Percentiles rank a stretch among this genome's conserved stretches.
Conservation (phyloP, 768 basidiomycete species). For the Tephrocybe sp. region DNA sequence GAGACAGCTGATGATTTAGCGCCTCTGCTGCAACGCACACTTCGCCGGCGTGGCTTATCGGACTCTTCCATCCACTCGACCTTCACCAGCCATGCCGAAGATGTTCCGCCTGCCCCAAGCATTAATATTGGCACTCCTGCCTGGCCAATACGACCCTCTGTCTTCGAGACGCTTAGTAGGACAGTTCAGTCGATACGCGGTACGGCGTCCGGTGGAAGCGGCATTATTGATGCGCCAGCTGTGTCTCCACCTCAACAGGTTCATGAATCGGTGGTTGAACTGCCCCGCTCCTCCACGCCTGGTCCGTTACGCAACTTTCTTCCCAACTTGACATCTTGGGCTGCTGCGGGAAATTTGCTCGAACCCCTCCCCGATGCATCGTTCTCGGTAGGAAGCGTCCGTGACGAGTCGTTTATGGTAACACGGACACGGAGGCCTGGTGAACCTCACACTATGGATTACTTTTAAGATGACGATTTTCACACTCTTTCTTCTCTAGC, state of each 20-base stretch:
- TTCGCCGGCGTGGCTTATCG: conserved; percentile 79
- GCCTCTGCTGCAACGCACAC: conserved; percentile 63
- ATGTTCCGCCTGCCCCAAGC: conserved; percentile 15
- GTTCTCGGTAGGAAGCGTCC: conserved; percentile 32
- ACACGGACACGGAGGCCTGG: conserved; percentile 21
- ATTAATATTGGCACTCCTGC: not conserved
- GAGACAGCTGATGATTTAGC: conserved; percentile 41
- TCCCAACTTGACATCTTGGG: conserved; percentile 29
- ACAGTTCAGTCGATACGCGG: conserved; percentile 51
- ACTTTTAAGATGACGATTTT: conserved; percentile 19
- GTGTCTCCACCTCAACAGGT: conserved; percentile 18
- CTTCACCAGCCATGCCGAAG: conserved; percentile 59
- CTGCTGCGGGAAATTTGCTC: conserved; percentile 24
- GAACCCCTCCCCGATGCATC: conserved; percentile 26
- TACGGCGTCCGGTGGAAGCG: conserved; percentile 17
- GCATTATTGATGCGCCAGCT: conserved; percentile 8
- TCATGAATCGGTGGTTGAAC: conserved; percentile 10
- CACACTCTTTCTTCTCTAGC: not conserved
- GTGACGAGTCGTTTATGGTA: conserved; percentile 33
- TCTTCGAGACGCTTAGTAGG: conserved; percentile 53
- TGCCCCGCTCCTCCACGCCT: conserved; percentile 9
- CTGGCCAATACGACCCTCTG: conserved; percentile 44
- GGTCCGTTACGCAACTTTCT: conserved; percentile 17
- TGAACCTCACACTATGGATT: conserved; percentile 24
- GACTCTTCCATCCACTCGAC: conserved; percentile 93